Conservation (phyloP, 2,329 filamentous ascomycete species). For the Dendrostoma leiphaemia region DNA sequence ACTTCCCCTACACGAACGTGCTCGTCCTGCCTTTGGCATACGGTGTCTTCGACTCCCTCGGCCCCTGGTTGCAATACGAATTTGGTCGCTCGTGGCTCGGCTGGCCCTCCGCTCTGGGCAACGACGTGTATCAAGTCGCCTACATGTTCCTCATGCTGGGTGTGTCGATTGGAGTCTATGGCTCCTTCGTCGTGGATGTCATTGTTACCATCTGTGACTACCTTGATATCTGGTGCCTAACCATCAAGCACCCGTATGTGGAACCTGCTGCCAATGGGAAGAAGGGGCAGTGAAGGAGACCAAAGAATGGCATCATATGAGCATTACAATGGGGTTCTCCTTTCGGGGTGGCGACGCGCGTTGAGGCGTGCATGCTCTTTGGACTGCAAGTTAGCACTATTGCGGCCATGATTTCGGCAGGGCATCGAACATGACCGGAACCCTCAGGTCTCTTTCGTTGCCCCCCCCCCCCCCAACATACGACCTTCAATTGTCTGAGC, state of each 20-base stretch:
- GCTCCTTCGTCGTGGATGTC: slow-evolving; percentile 94
- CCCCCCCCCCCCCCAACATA: too few species aligned
- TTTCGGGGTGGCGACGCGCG: not conserved
- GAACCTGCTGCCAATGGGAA: slow-evolving; percentile 32
- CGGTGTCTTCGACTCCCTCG: slow-evolving; percentile 78
- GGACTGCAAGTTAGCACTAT: not conserved
- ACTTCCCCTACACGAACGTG: slow-evolving; percentile 89
- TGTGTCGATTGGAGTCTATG: slow-evolving; percentile 84
- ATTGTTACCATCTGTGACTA: slow-evolving; percentile 98
- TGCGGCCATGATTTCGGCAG: not conserved
- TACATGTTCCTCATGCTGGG: slow-evolving; percentile 90
- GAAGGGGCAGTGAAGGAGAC: slow-evolving; percentile 8
- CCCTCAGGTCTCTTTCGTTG: too few species aligned
- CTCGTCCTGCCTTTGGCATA: slow-evolving; percentile 74
- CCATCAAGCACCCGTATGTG: slow-evolving; percentile 80
- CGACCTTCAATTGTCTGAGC: too few species aligned
- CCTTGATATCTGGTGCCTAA: slow-evolving; percentile 96
- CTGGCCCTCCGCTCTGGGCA: slow-evolving; percentile 74
- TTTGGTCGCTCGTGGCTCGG: slow-evolving; percentile 61
- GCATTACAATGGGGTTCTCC: too few species aligned
- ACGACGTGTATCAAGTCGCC: slow-evolving; percentile 81
- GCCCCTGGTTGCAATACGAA: slow-evolving; percentile 60
- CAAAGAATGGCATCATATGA: not conserved
- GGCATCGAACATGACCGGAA: not conserved
- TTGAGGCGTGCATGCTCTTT: not conserved